A percentile compares a stretch with the other conserved stretches of the same genome.
Evolutionary conservation across 257 asterid species (phyloP).

Genomic region (Solanum tarapatanum): DNA sequence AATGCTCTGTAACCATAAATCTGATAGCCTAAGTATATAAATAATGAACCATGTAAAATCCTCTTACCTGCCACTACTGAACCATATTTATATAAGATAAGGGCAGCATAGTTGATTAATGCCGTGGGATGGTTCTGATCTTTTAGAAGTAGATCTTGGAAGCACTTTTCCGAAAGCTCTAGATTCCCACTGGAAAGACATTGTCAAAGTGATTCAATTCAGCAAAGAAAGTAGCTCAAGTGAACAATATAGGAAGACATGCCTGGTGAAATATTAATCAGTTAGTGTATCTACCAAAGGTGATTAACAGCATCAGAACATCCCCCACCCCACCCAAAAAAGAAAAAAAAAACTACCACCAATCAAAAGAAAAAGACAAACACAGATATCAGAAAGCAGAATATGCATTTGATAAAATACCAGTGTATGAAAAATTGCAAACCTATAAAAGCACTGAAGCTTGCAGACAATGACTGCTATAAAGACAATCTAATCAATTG

Average conservation of each 20-base stretch:
- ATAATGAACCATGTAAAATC: neutral
- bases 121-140: conserved; percentile 96
- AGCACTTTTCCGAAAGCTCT: conserved; percentile 79
- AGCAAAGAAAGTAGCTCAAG: neutral
- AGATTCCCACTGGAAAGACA: conserved; percentile 54
- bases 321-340: neutral
- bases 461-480: neutral
- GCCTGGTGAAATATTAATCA: neutral
- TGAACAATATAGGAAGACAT: neutral
- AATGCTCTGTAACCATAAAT: neutral
- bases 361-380: neutral
- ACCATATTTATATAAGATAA: conserved; percentile 73
- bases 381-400: neutral
- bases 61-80: conserved; percentile 61
- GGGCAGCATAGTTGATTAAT: conserved; percentile 75
- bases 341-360: neutral
- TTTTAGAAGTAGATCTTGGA: conserved; percentile 67
- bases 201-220: conserved; percentile 8
- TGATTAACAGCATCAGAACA: neutral
- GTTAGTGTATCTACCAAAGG: neutral
- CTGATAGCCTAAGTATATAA: neutral
- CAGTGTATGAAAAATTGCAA: neutral
- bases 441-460: neutral
- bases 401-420: neutral
- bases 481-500: neutral